Base-by-base conservation (phyloP, 225 moss, liverwort and hornwort genomes). In the Asterella californica region DNA sequence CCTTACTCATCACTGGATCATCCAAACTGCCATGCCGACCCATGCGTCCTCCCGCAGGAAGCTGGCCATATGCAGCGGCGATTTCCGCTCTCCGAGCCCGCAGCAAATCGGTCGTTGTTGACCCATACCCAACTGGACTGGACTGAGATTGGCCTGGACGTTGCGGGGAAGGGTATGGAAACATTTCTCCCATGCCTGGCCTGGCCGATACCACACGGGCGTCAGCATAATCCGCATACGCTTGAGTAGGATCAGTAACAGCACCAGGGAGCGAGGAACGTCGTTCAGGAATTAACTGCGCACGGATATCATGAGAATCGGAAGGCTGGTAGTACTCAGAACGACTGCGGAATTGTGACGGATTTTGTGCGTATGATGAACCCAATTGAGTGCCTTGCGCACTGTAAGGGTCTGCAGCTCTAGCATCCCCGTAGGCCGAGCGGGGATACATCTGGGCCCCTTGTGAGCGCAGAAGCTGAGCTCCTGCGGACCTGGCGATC, bases 261-360 rank as follows among this genome's bases (percentile, higher is more conserved):
- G 80, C 29, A 78, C 67, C 71, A 12, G 81, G 70, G 19, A 83
- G 55, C 21, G 74, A 70, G 38, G 64, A 32, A n/a, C 80, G 85
- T 15, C 82, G 53, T 25, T 83, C 78, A 12, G 72, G 60, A 48
- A 54, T 64, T 47, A 81, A 57, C 37, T 84, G 87, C 15, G 82
- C 76, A 10, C 82, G 82, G 9, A 83, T 9, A 27, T 83, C 78
- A 33, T 70, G 74, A 27, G 81, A 42, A 2, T 72, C 79, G 9
- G 80, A 17, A 67, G n/a, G 24, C 42, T 76, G 30, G 19, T 49
- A 27, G 33, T 74, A 54, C 32, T 74, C 74, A 33, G 53, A 50
- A 46, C 70, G 79, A 24, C 25, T 68, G 7, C 78, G 22, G 33
- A 76, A 49, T 50, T 36, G 74, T 9, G 42, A 29, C 9, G 53